These are phyloP conservation scores for Trametes cubensis DNA, from an alignment of 768 basidiomycete genomes.

Conservation along the genomic window DNA sequence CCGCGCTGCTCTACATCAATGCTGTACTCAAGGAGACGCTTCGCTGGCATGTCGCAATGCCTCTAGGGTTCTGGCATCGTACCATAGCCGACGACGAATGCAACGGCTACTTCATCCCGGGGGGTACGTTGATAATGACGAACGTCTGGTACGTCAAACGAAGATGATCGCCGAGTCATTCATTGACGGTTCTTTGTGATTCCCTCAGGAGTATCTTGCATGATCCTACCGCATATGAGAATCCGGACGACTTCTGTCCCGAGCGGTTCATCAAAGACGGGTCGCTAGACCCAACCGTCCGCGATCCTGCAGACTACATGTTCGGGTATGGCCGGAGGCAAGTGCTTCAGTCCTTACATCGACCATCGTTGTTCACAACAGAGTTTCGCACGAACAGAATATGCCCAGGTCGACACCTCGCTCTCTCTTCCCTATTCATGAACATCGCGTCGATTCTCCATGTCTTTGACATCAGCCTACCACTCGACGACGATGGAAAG, in stretches of 20 bases:
- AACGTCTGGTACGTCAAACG: conserved; percentile 34
- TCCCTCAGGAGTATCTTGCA: conserved; percentile 9
- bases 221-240: conserved; percentile 9
- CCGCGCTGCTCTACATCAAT: conserved; percentile 27
- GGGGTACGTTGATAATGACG: conserved; percentile 27
- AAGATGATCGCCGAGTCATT: too few relatives aligned
- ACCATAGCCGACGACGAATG: conserved; percentile 28
- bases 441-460: conserved; percentile 13
- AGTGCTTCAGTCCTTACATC: background rate
- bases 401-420: conserved; percentile 16
- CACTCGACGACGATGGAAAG: conserved; percentile 13
- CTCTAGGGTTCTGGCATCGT: conserved; percentile 30
- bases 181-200: too few relatives aligned
- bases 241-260: conserved; percentile 15
- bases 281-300: background rate
- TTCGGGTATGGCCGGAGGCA: conserved; percentile 21
- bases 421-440: conserved; percentile 10
- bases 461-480: conserved; percentile 18
- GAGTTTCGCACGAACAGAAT: conserved; percentile 1
- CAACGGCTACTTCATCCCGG: conserved; percentile 30
- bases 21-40: conserved; percentile 30
- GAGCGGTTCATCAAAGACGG: conserved; percentile 19
- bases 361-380: background rate
- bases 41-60: conserved; percentile 39
- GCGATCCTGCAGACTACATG: conserved; percentile 8